Conservation (phyloP, 805 yeast species). For the Wickerhamiella dianesei region DNA sequence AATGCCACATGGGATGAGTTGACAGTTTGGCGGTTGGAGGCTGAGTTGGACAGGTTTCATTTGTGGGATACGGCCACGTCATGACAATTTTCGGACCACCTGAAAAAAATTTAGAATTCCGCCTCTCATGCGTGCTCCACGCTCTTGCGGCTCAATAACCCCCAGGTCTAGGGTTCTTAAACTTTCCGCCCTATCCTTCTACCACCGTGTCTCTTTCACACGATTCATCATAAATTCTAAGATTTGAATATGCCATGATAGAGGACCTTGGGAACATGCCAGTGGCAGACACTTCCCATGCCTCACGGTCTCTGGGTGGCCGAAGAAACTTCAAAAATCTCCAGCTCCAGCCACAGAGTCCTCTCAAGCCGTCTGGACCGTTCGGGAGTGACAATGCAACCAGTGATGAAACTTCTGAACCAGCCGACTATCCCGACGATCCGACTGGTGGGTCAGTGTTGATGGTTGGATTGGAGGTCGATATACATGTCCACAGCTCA, state of each 20-base stretch:
- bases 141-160: too few relatives aligned
- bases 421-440: not conserved
- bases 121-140: too few relatives aligned
- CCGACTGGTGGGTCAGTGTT: not conserved
- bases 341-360: conserved; percentile 7
- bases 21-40: too few relatives aligned
- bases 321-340: not conserved
- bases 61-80: too few relatives aligned
- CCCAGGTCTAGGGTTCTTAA: not conserved
- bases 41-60: too few relatives aligned
- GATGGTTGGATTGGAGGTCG: conserved; percentile 37
- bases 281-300: conserved; percentile 1
- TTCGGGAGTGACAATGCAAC: too few relatives aligned
- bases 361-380: too few relatives aligned
- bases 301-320: not conserved
- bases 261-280: not conserved
- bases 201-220: not conserved
- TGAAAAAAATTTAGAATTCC: too few relatives aligned
- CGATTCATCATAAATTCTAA: not conserved
- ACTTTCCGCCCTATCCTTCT: not conserved
- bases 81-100: too few relatives aligned
- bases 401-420: not conserved
- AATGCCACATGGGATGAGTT: too few relatives aligned
- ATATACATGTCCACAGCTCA: conserved; percentile 36
- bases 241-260: not conserved